Conservation (phyloP, 306 rosid species). For the Gillenia trifoliata region DNA sequence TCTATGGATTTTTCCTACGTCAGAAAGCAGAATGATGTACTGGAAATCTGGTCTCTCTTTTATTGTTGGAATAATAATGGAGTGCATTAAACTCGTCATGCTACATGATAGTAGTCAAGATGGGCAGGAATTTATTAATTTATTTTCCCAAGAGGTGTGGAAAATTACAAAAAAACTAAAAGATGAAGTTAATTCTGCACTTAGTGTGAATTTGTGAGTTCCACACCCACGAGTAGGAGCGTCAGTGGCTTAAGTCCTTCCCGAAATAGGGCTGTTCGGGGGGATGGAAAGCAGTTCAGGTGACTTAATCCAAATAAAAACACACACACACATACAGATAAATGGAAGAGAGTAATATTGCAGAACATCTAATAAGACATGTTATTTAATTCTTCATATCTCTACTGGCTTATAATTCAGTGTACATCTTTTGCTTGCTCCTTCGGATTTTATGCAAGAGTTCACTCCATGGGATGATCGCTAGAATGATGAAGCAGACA, state of each 20-base stretch:
- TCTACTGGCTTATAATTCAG: not conserved
- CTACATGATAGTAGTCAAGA: not conserved
- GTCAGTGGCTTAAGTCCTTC: no score
- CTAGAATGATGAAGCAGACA: conserved; percentile 8
- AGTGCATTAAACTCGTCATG: not conserved
- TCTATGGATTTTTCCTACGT: not conserved
- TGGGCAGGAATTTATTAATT: not conserved
- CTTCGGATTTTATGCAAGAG: not conserved
- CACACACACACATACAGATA: not conserved
- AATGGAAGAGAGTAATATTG: not conserved
- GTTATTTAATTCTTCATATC: not conserved
- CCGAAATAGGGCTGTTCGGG: no score
- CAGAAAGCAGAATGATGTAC: not conserved
- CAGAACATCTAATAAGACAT: not conserved
- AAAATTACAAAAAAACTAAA: not conserved
- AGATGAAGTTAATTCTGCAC: not conserved
- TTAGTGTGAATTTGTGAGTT: not conserved
- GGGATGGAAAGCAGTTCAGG: not conserved
- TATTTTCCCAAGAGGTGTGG: not conserved
- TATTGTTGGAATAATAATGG: not conserved
- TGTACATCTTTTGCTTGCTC: not conserved
- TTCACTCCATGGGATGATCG: not conserved
- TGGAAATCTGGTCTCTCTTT: not conserved
- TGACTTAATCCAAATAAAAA: not conserved
- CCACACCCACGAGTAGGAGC: not conserved